Conservation (phyloP, 2,329 filamentous ascomycete species). For the Phialophora chinensis region DNA sequence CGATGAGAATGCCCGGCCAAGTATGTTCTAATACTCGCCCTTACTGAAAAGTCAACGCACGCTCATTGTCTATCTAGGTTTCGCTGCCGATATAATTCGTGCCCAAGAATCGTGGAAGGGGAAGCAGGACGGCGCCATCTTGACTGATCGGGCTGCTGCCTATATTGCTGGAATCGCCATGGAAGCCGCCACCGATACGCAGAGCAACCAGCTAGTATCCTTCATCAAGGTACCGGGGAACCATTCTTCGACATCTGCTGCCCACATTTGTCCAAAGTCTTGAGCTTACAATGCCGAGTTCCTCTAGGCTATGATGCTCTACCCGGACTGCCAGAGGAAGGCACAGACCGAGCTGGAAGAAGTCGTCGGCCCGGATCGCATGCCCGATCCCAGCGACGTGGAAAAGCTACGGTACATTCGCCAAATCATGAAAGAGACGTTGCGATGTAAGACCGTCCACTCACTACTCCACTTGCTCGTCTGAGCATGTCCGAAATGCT, state of each 20-base stretch:
- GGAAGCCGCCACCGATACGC: constrained; percentile 55
- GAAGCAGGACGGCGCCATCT: constrained; percentile 29
- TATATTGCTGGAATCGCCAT: constrained; percentile 48
- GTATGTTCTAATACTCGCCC: not conserved
- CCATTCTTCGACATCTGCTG: not conserved
- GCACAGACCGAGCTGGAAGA: constrained; percentile 57
- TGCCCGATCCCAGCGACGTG: constrained; percentile 58
- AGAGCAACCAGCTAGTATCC: constrained; percentile 54
- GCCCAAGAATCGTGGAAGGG: constrained; percentile 30
- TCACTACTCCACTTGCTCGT: not conserved
- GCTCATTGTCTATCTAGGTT: not conserved
- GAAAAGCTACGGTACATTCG: constrained; percentile 59
- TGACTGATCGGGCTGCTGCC: constrained; percentile 31
- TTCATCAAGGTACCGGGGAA: constrained; percentile 47
- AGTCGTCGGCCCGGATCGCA: constrained; percentile 51
- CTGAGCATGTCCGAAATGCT: not conserved
- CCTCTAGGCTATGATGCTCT: constrained; percentile 55
- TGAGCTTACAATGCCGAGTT: constrained; percentile 18
- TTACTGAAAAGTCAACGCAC: not conserved
- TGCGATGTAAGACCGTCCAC: constrained; percentile 51
- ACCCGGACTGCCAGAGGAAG: constrained; percentile 53
- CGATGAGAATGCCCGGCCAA: constrained; percentile 1
- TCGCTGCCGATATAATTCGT: constrained; percentile 25
- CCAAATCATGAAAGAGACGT: constrained; percentile 61
- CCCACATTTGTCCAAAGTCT: too few species aligned